These are phyloP conservation scores for Aspergillus fructus DNA, from an alignment of 2,329 filamentous ascomycete species.

Conservation along the genomic window DNA sequence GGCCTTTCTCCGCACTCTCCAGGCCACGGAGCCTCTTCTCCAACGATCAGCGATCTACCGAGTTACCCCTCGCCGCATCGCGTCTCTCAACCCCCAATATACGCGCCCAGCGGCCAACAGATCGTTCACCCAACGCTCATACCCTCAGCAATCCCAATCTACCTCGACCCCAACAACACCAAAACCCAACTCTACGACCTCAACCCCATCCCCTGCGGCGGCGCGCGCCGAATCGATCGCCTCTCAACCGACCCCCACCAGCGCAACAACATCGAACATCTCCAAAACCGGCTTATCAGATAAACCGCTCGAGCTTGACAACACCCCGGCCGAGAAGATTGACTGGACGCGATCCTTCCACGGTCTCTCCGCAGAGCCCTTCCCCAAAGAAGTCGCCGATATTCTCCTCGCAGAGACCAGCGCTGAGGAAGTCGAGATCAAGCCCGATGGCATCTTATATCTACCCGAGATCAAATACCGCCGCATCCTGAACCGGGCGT, in stretches of 20 bases:
- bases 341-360: slow-evolving; percentile 87
- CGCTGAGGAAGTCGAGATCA: slow-evolving; percentile 84
- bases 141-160: not conserved
- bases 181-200: slow-evolving; percentile 10
- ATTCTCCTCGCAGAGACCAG: slow-evolving; percentile 68
- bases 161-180: slow-evolving; percentile 7
- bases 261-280: slow-evolving; percentile 36
- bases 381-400: slow-evolving; percentile 66
- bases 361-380: slow-evolving; percentile 69
- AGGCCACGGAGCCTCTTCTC: slow-evolving; percentile 21
- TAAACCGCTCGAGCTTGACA: slow-evolving; percentile 33
- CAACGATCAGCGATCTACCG: slow-evolving; percentile 2
- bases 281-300: slow-evolving; percentile 39
- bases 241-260: slow-evolving; percentile 24
- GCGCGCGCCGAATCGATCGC: slow-evolving; percentile 17
- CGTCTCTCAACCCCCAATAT: not conserved
- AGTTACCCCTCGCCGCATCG: not conserved
- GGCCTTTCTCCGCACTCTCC: slow-evolving; percentile 24
- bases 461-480: slow-evolving; percentile 98
- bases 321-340: slow-evolving; percentile 47
- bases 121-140: not conserved
- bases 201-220: slow-evolving; percentile 19
- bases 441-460: slow-evolving; percentile 95
- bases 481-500: slow-evolving; percentile 81
- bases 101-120: slow-evolving; percentile 13